phyloP scores from a whole-genome alignment of 75 land plant species.

The Pseudotsuga menziesii region DNA sequence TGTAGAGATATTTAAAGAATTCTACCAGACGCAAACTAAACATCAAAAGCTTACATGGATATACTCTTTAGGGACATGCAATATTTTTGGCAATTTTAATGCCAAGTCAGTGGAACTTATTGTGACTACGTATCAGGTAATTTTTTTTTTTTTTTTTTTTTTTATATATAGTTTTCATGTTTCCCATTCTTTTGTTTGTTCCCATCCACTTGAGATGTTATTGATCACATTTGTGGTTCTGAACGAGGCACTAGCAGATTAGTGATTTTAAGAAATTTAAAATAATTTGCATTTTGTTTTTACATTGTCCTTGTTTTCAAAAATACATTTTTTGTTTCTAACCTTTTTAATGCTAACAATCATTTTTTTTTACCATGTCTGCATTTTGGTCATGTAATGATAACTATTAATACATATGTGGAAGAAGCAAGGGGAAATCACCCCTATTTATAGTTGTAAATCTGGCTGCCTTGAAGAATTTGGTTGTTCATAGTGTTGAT shows the following conservation, averaged over 20 bases:
- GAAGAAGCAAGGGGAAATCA: no score
- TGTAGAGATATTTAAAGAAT: constrained; percentile 87
- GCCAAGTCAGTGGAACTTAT: constrained; percentile 74
- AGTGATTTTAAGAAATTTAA: no score
- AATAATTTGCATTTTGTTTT: no score
- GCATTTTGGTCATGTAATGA: background rate
- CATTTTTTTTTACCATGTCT: background rate
- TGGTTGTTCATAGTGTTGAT: background rate
- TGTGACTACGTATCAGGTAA: constrained; percentile 92
- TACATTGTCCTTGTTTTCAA: no score
- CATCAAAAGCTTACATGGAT: constrained; percentile 97
- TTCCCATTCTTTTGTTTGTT: no score
- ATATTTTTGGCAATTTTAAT: constrained; percentile 81
- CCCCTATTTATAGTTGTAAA: background rate
- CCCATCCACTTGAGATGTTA: background rate
- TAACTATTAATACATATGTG: background rate
- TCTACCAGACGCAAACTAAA: constrained; percentile 79
- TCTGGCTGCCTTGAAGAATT: background rate
- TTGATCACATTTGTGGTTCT: background rate
- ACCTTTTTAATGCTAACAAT: background rate
- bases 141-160: no score
- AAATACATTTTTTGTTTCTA: no score
- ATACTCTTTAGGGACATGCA: constrained; percentile 91
- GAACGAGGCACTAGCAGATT: background rate
- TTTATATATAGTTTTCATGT: background rate